Evolutionary conservation across 768 basidiomycete species (phyloP), one percentile per base, ranked within the genome.

Genomic region (Phlegmacium glaucopus): DNA sequence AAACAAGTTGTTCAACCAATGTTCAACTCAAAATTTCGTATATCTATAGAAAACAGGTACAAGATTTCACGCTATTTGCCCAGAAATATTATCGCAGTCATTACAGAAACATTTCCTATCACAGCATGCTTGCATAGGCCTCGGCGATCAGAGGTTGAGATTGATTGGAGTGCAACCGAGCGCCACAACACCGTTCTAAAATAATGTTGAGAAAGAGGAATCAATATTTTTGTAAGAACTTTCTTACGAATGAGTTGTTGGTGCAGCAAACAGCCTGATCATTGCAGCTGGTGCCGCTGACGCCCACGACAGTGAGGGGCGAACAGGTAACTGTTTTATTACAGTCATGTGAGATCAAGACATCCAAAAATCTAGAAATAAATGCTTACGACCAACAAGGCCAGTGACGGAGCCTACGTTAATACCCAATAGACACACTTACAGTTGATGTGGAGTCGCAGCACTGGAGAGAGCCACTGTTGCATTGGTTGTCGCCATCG

Each of bases 191-290:
- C 65, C 66, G 17, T 54, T 54, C 59, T 59, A 39, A 32, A 35
- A 34, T n/a, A 39, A 32, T 3, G 7, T 35, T 10, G 28, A 9
- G 29, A 10, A 6, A 10, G 5, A 16, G 8, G 37, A 22, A 27
- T 40, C 13, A 41, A 40, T 36, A 50, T 5, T 6, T 13, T 18
- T 10, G 16, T 15, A 41, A 8, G 17, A 38, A 18, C 15, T 1
- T 4, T 47, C 56, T 54, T 50, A 62, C 57, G 55, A 64, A 66
- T 47, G 36, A 50, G 46, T 64, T 63, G 29, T 52, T 47, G 18
- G 57, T 55, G 64, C 64, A 68, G 56, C 66, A 67, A 36, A 64
- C 64, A 22, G 62, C 56, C 39, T 67, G 61, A 12, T 54, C 53
- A 36, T 48, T 35, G 56, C 61, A 64, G n/a, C 54, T 54, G 42